Conservation (phyloP, 2,329 filamentous ascomycete species). For the Sarocladiaceae sp. region DNA sequence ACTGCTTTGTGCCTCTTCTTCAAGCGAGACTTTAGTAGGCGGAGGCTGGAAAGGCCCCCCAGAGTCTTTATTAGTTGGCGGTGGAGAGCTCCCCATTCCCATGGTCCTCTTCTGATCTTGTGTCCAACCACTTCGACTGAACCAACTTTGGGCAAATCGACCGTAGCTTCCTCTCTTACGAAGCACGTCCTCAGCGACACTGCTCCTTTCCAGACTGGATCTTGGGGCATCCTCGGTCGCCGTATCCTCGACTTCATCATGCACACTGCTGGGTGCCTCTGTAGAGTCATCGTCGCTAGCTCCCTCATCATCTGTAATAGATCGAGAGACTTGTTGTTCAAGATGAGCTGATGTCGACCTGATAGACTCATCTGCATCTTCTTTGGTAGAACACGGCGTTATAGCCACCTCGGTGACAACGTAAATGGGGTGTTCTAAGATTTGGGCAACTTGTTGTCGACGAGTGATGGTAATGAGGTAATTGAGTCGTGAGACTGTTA, state of each 20-base stretch:
- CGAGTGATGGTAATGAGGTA: constrained; percentile 84
- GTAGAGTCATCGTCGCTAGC: constrained; percentile 40
- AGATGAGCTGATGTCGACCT: constrained; percentile 11
- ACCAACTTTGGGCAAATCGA: constrained; percentile 85
- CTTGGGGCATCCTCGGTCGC: constrained; percentile 26
- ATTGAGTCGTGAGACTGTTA: constrained; percentile 72
- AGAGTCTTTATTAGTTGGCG: constrained; percentile 14
- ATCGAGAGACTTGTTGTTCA: constrained; percentile 20
- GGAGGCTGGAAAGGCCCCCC: constrained; percentile 14
- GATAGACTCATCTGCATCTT: constrained; percentile 69
- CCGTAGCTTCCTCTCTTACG: constrained; percentile 77
- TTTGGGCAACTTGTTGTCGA: constrained; percentile 81
- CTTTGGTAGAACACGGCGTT: constrained; percentile 75
- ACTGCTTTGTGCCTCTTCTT: constrained; percentile 28
- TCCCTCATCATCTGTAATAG: constrained; percentile 24
- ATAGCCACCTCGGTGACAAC: constrained; percentile 82
- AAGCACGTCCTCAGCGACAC: constrained; percentile 84
- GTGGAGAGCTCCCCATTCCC: constrained; percentile 50
- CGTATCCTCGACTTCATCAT: constrained; percentile 39
- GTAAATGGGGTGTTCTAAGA: constrained; percentile 77
- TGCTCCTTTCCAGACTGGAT: constrained; percentile 40
- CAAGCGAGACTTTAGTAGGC: constrained; percentile 28
- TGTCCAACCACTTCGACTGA: constrained; percentile 77
- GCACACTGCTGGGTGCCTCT: constrained; percentile 25
- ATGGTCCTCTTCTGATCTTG: constrained; percentile 62